Percentiles rank a stretch among this genome's conserved stretches.
These are phyloP conservation scores for Arthromyces matolae DNA, from an alignment of 768 basidiomycete species.

Conservation along the genomic window DNA sequence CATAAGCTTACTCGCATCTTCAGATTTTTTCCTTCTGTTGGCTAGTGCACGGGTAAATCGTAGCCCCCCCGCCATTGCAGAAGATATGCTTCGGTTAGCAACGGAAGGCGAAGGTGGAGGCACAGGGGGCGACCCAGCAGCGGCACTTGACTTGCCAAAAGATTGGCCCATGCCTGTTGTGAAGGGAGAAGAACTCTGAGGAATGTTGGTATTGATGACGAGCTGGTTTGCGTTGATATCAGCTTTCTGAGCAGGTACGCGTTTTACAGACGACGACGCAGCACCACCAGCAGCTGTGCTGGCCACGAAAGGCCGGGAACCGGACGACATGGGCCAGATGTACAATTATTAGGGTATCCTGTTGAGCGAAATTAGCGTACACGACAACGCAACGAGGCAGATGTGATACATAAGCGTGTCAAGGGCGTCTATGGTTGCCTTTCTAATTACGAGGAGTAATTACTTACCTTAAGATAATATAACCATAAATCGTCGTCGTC, in stretches of 20 bases:
- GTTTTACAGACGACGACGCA: conserved; percentile 36
- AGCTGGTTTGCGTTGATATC: conserved; percentile 29
- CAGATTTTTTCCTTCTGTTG: conserved; percentile 53
- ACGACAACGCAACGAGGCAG: conserved; percentile 19
- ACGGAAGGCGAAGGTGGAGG: conserved; percentile 20
- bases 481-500: conserved; percentile 10
- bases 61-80: conserved; percentile 40
- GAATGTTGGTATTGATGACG: conserved; percentile 10
- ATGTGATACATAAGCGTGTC: conserved; percentile 7
- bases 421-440: conserved; percentile 2
- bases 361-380: conserved; percentile 13
- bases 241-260: conserved; percentile 29
- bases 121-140: conserved; percentile 12
- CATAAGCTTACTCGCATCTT: conserved; percentile 33
- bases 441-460: not conserved
- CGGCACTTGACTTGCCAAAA: conserved; percentile 25
- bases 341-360: conserved; percentile 24
- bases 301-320: conserved; percentile 18
- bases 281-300: conserved; percentile 17
- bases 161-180: conserved; percentile 36
- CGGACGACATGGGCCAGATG: conserved; percentile 19
- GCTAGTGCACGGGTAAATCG: conserved; percentile 60
- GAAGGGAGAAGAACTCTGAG: conserved; percentile 17
- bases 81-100: conserved; percentile 30
- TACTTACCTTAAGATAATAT: conserved; percentile 12